Base-by-base conservation (phyloP, 495 filamentous ascomycete genomes). In the Cladorrhinum samala region DNA sequence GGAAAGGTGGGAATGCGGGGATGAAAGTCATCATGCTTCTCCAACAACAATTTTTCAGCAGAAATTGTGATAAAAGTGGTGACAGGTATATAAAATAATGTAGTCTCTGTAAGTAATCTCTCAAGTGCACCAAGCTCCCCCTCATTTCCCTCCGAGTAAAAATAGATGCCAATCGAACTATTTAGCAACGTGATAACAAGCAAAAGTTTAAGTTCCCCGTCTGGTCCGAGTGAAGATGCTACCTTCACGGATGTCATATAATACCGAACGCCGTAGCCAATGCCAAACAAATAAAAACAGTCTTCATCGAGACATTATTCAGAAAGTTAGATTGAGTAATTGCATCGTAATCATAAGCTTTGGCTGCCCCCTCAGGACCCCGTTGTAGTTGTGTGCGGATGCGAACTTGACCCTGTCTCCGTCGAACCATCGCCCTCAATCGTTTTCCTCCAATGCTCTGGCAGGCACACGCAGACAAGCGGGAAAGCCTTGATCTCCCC, bases 401-500 rank as follows among this genome's bases (percentile, higher is more conserved):
- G 68, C 46, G 63, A 73, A 58, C 70, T 80, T 19, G 77, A 77
- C 54, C 70, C 74, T 2, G 77, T 78, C 52, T 80, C 77, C 23
- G 77, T 80, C 20, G 77, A 80, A 20, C 77, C 77, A 55, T 95
- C 89, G 49, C 88, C 91, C 52, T 99, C 91, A 61, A 97, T 91
- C 16, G 95, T 97, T 72, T 91, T 93, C 64, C 85, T 84, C 94
- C 94, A 99, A 68, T 96, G 90, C 63, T 96, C 89, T 16, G 94
- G 94, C 11, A 96, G 76, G 69, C 94, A 99, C 25, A 99, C 91
- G 68, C 94, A 99, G 19, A 99, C 94, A 53, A 99, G 77, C 54
- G 92, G 92, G 77, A 99, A 99, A 27, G 94, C 94, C 69, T 97
- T 97, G 72, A 97, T 91, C 64, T 97, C 92, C 52, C 88, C 89